Evolutionary conservation across 164 flowering plant genomes (phyloP), one percentile per base, ranked within the genome.

Genomic region (Tinospora cordifolia): DNA sequence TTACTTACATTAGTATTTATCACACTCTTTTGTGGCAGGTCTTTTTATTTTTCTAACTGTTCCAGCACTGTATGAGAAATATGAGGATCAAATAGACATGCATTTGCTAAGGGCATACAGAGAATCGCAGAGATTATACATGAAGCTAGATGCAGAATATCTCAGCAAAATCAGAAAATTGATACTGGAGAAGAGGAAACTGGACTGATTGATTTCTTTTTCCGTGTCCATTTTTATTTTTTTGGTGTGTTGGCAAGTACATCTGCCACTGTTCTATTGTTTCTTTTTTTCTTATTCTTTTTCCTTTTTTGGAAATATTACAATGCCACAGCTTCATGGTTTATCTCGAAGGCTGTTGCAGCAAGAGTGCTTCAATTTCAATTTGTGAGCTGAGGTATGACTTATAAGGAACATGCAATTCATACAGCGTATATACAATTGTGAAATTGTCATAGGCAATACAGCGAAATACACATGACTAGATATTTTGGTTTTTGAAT

Each of bases 1-100:
- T 19, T 54, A 54, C 21, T 54, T 54, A n/a, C n/a, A n/a, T 54
- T 22, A 54, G 60, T 17, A 54, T 19, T 54, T n/a, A 54, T n/a
- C 22, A 54, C 24, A 22, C n/a, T 65, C 22, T 66, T 27, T 66
- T 44, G 54, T 8, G 71, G 81, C 91, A 94, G 98, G 87, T 76
- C 83, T 92, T 64, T 68, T 89, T 8, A 11, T 89, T 49, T 67
- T 87, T 71, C 89, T 92, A 39, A 90, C 90, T 19, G 49, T 90
- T 68, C 98, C 99, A 12, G 88, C 84, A 17, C 69, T 89, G 40
- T 94, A 89, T 72, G 96, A 90, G 73, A 86, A 75, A 71, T 86
- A 78, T 69, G 97, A 90, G 78, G 87, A 86, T 78, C 74, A 69
- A 14, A 77, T 89, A 8, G 93, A 91, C 66, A 74, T 44, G 75